Evolutionary conservation across 352 stramenopile genomes (phyloP), one percentile per base, ranked within the genome.

Genomic region (Globisporangium rhizosaccharum): DNA sequence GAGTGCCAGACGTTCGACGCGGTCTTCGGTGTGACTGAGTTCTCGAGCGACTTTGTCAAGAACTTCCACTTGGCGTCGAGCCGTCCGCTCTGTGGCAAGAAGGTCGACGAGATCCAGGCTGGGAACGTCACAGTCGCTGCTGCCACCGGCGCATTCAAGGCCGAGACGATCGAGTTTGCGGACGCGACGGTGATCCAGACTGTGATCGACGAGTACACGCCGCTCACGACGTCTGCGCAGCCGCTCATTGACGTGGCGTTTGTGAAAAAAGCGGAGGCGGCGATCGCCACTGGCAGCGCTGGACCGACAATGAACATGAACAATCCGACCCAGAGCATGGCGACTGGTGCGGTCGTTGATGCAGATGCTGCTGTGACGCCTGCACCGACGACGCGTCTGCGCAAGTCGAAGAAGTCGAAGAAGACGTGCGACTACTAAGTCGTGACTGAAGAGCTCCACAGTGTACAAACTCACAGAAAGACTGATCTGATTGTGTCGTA

Each of bases 1-100:
- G 79, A 88, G 59, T 83, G 74, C 57, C 68, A 80, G 60, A 75
- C 79, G 49, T 88, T 81, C 64, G 65, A 76, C 53, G 72, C 66
- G 37, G 66, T 83, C 37, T 83, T 83, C 57, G 59, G 59, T 8
- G 57, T 87, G 4, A 56, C 56, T 25, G 75, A 80, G 66, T 79
- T 76, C 55, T 72, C 75, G 57, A 60, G 57, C 37, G 68, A 64
- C 23, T 87, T 87, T 41, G 72, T 85, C n/a, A 68, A 65, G 49
- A 75, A 81, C 68, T 75, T 74, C 65, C 73, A 84, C 65, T 59
- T 88, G 50, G 62, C 80, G 26, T 81, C 71, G 2, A 67, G 68
- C 59, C 68, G 69, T 51, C 66, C 79, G 5, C 56, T 72, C 46
- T 83, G 72, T 57, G 76, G 70, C 39, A 68, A 88, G 58, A 69